Evolutionary conservation across 2,329 filamentous ascomycete species (phyloP).

Genomic region (Fusarium coicis): DNA sequence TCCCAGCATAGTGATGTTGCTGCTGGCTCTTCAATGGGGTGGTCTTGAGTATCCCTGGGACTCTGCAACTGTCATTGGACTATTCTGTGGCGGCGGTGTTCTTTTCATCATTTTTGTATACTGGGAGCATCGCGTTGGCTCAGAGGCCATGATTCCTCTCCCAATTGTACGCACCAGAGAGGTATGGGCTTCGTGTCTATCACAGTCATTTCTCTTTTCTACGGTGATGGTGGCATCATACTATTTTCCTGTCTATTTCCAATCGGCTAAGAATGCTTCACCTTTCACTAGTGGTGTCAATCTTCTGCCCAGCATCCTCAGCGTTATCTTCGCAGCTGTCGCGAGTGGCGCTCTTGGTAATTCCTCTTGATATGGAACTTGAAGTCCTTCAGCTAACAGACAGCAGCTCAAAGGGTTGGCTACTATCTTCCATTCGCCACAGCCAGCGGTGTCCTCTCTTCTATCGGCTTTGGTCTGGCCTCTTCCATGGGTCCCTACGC

Average conservation of each 20-base stretch:
- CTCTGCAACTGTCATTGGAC: slow-evolving; percentile 55
- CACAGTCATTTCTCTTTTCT: slow-evolving; percentile 56
- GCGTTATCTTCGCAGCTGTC: slow-evolving; percentile 40
- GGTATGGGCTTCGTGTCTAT: slow-evolving; percentile 55
- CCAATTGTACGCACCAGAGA: slow-evolving; percentile 56
- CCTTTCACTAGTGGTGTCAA: slow-evolving; percentile 46
- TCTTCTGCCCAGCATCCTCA: slow-evolving; percentile 44
- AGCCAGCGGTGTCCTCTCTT: slow-evolving; percentile 45
- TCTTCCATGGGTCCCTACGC: slow-evolving; percentile 53
- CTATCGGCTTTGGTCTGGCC: slow-evolving; percentile 54
- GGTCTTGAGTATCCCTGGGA: slow-evolving; percentile 60
- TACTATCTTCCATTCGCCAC: slow-evolving; percentile 59
- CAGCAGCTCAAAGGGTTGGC: slow-evolving; percentile 47
- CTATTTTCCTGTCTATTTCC: slow-evolving; percentile 64
- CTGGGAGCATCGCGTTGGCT: slow-evolving; percentile 57
- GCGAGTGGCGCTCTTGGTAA: slow-evolving; percentile 38
- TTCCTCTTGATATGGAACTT: background rate
- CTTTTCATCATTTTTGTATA: slow-evolving; percentile 56
- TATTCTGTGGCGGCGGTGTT: slow-evolving; percentile 56
- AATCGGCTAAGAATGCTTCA: slow-evolving; percentile 54
- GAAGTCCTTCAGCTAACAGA: background rate
- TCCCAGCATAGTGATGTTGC: slow-evolving; percentile 58
- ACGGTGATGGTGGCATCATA: slow-evolving; percentile 58
- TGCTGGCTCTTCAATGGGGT: slow-evolving; percentile 65
- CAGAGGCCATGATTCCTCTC: slow-evolving; percentile 61